phyloP scores from a whole-genome alignment of 352 stramenopile species.

The Aphanomyces astaci region DNA sequence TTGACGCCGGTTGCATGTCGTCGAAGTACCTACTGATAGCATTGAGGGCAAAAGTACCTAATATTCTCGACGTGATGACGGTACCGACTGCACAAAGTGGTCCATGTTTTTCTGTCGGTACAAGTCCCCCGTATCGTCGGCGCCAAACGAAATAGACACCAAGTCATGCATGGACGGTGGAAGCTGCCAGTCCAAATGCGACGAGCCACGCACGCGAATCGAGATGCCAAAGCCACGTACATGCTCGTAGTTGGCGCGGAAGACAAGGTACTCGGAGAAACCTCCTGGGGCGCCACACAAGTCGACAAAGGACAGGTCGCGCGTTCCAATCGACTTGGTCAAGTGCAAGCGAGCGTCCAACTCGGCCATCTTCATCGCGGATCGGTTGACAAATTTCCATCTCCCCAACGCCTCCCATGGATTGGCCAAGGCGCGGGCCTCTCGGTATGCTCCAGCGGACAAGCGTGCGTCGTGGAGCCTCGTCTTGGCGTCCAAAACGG shows the following conservation, averaged over 20 bases:
- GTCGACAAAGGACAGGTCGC: constrained; percentile 52
- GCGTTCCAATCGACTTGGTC: constrained; percentile 24
- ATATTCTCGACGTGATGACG: neutral
- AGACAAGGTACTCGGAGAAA: constrained; percentile 77
- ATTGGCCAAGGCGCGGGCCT: constrained; percentile 47
- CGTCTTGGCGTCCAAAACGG: constrained; percentile 35
- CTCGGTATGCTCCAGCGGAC: neutral
- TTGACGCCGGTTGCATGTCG: constrained; percentile 35
- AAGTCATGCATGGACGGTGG: neutral
- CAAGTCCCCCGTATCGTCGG: constrained; percentile 62
- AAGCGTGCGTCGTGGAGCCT: constrained; percentile 15
- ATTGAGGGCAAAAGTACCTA: neutral
- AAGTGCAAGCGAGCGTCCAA: constrained; percentile 57
- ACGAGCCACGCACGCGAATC: constrained; percentile 40
- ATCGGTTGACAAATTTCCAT: constrained; percentile 64
- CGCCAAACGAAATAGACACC: constrained; percentile 52
- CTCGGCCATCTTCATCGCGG: constrained; percentile 74
- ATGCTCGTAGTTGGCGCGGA: constrained; percentile 12
- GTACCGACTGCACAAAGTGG: constrained; percentile 41
- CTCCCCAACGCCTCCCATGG: constrained; percentile 49
- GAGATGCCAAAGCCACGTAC: constrained; percentile 57
- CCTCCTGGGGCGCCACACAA: constrained; percentile 69
- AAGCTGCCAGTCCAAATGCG: constrained; percentile 36
- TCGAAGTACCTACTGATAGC: neutral
- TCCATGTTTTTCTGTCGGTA: constrained; percentile 53